Percentiles rank a stretch among this genome's conserved stretches.
These are phyloP conservation scores for Glarea lozoyensis DNA, from an alignment of 495 filamentous ascomycete species.

Conservation along the genomic window DNA sequence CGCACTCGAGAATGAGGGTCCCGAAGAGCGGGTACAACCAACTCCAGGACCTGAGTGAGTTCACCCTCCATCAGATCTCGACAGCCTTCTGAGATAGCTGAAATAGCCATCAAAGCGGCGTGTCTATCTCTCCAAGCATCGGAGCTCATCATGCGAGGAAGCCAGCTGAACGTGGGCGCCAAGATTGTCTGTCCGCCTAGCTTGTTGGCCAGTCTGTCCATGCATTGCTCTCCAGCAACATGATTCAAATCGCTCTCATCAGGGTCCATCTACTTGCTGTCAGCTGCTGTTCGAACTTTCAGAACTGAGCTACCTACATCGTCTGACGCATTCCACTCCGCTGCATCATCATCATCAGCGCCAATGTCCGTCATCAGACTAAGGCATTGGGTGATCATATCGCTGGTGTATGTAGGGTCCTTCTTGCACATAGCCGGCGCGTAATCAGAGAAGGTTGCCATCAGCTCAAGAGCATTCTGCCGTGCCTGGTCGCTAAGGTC, in stretches of 20 bases:
- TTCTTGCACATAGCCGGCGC: slow-evolving; percentile 90
- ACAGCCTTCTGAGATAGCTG: slow-evolving; percentile 97
- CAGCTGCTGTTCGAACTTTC: not conserved
- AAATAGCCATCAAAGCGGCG: slow-evolving; percentile 97
- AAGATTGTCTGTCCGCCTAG: slow-evolving; percentile 82
- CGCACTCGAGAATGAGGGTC: slow-evolving; percentile 90
- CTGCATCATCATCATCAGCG: slow-evolving; percentile 86
- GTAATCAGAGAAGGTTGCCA: slow-evolving; percentile 97
- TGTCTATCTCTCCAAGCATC: slow-evolving; percentile 92
- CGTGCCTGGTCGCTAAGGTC: slow-evolving; percentile 81
- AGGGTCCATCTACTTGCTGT: slow-evolving; percentile 58
- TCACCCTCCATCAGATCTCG: slow-evolving; percentile 93
- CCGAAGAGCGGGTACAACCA: slow-evolving; percentile 87
- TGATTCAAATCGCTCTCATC: slow-evolving; percentile 98
- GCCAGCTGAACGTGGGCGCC: slow-evolving; percentile 91
- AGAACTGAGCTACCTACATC: slow-evolving; percentile 53
- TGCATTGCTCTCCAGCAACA: slow-evolving; percentile 96
- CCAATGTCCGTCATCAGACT: slow-evolving; percentile 99
- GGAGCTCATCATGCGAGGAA: slow-evolving; percentile 95
- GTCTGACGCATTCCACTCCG: slow-evolving; percentile 87
- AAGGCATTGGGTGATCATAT: slow-evolving; percentile 98
- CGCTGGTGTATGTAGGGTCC: slow-evolving; percentile 75
- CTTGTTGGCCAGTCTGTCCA: slow-evolving; percentile 97
- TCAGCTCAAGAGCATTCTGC: slow-evolving; percentile 92
- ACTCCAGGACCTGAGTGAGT: slow-evolving; percentile 82